These are phyloP conservation scores for Saururus chinensis DNA, from an alignment of 164 flowering plant species.

Conservation along the genomic window DNA sequence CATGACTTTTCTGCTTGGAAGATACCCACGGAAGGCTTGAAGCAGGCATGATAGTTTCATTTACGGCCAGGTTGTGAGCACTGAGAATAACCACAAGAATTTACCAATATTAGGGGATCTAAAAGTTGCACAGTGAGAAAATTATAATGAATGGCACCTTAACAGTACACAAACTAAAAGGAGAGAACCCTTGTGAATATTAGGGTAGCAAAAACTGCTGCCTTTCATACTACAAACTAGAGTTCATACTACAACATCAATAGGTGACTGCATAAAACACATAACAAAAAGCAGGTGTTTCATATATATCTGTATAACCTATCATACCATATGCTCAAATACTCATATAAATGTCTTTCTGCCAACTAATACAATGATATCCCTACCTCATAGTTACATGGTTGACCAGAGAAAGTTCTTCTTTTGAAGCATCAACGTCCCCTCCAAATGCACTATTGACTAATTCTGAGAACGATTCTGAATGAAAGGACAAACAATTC, in stretches of 20 bases:
- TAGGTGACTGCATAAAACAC: too few relatives aligned
- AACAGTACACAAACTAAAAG: too few relatives aligned
- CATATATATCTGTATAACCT: too few relatives aligned
- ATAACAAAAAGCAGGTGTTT: too few relatives aligned
- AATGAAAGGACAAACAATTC: neutral
- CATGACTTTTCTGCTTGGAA: neutral
- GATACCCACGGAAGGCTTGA: neutral
- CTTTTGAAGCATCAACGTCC: neutral
- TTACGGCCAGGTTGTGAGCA: neutral
- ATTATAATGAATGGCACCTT: neutral
- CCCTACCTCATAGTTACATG: neutral
- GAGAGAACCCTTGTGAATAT: too few relatives aligned
- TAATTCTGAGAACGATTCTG: constrained; percentile 31
- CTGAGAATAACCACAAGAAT: neutral
- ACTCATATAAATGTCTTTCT: too few relatives aligned
- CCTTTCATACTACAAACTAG: too few relatives aligned
- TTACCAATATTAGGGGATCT: neutral
- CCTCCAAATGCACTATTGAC: neutral
- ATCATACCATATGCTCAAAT: too few relatives aligned
- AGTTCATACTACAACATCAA: too few relatives aligned
- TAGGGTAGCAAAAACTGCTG: too few relatives aligned
- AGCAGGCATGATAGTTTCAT: neutral
- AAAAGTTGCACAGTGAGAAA: neutral
- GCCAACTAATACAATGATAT: too few relatives aligned
- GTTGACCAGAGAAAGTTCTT: neutral